Evolutionary conservation across 495 filamentous ascomycete species (phyloP), one percentile per base, ranked within the genome.

Genomic region (Trichocladium uniseriatum): DNA sequence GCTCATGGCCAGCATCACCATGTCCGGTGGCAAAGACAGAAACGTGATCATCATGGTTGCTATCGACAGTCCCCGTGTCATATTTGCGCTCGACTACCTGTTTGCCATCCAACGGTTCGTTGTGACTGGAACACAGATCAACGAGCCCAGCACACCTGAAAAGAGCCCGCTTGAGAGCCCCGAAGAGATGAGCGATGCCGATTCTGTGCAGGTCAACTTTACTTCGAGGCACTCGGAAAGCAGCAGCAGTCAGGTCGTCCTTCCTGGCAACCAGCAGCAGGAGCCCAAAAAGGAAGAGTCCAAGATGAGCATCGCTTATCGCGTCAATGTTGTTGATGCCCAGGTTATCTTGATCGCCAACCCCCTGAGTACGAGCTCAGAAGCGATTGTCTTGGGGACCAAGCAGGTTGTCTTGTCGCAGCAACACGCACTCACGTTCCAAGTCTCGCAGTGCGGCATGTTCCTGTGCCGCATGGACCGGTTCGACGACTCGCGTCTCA

Each of bases 391-490:
- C 9, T 76, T 98, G 15, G 84, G 89, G 15, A 95, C 88, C 8
- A 96, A 97, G 63, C 87, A 98, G 60, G 79, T 96, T 6, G 74
- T 97, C 6, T 72, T 97, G 10, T 92, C 92, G 13, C 86, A 92
- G 59, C 92, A 98, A 65, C 87, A 97, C 69, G 88, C 91, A 19
- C 76, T 89, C 42, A 95, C 94, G 9, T 73, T 98, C 48, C 94
- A 97, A 58, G 77, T 97, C 8, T 85, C 85, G 31, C 80, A 95
- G 58, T 81, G 96, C 38, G 94, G 92, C 48, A 97, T 98, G 90
- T 98, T 96, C 66, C 71, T 98, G 31, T 98, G 92, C 62, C 86
- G 92, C 22, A 97, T 98, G 94, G 92, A 98, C 61, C 84, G 85
- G 52, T 94, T 95, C 53, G 90, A 95, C 47, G 87, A 82, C 15